phyloP scores from a whole-genome alignment of 2,329 filamentous ascomycete species.

The Fusarium papillatum region DNA sequence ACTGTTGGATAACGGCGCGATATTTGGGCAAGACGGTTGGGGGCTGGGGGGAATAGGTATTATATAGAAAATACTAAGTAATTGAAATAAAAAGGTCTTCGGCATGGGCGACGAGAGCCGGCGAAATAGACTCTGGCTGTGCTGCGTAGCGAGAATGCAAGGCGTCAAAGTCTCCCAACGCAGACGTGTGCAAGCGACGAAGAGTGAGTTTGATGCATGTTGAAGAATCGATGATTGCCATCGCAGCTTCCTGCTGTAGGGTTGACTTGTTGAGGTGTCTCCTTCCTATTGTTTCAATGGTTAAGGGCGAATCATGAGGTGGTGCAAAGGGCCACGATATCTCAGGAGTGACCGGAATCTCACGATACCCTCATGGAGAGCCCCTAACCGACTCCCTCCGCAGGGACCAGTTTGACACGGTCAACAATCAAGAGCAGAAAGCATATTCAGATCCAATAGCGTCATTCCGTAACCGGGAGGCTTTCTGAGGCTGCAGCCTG shows the following conservation, averaged over 20 bases:
- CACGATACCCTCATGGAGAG: neutral
- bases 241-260: neutral
- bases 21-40: neutral
- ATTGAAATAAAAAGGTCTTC: neutral
- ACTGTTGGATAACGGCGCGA: neutral
- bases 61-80: neutral
- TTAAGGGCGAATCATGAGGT: neutral
- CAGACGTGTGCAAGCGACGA: neutral
- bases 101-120: neutral
- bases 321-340: neutral
- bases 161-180: neutral
- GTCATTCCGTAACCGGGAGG: neutral
- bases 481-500: neutral
- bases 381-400: neutral
- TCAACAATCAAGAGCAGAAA: neutral
- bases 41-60: neutral
- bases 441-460: neutral
- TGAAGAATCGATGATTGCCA: neutral
- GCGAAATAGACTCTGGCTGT: neutral
- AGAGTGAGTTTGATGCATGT: neutral
- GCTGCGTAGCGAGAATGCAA: neutral
- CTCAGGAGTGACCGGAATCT: neutral
- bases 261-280: neutral
- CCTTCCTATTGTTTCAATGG: neutral
- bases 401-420: neutral